Conservation (phyloP, 495 filamentous ascomycete species). For the Aspergillus campestris region DNA sequence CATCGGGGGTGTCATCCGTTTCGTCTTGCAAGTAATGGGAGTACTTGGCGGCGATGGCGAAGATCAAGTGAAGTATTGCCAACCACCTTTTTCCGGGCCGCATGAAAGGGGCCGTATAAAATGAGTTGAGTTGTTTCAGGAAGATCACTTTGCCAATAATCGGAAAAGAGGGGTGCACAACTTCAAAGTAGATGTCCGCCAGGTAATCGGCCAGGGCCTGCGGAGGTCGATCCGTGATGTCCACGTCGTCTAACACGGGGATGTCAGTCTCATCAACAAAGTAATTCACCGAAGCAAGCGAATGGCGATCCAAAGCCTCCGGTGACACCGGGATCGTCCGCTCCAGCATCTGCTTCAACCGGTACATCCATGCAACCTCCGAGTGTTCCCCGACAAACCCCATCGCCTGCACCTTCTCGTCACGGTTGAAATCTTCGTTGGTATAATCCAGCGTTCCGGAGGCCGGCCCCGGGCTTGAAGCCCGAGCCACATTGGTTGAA, state of each 20-base stretch:
- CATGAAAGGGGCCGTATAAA: slow-evolving; percentile 24
- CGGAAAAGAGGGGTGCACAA: slow-evolving; percentile 51
- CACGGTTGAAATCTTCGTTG: slow-evolving; percentile 50
- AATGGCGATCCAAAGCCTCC: slow-evolving; percentile 16
- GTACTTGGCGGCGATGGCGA: slow-evolving; percentile 52
- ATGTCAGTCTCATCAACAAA: slow-evolving; percentile 49
- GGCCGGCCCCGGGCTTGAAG: slow-evolving; percentile 21
- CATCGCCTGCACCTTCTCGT: slow-evolving; percentile 39
- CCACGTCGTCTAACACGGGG: slow-evolving; percentile 30
- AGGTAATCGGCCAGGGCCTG: slow-evolving; percentile 44
- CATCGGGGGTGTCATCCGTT: slow-evolving; percentile 5
- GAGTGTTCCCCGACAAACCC: slow-evolving; percentile 59
- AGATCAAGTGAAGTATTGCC: slow-evolving; percentile 55
- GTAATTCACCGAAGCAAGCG: slow-evolving; percentile 40
- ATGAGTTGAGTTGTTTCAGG: slow-evolving; percentile 31
- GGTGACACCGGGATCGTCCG: slow-evolving; percentile 7
- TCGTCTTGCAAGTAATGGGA: slow-evolving; percentile 21
- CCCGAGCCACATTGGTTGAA: slow-evolving; percentile 12
- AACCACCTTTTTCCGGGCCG: slow-evolving; percentile 44
- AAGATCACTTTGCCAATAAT: slow-evolving; percentile 46
- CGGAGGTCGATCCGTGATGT: slow-evolving; percentile 41
- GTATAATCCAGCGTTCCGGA: slow-evolving; percentile 45
- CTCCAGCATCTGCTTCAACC: slow-evolving; percentile 33
- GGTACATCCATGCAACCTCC: slow-evolving; percentile 52
- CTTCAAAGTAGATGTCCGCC: slow-evolving; percentile 45